Evolutionary conservation across 2,329 filamentous ascomycete species (phyloP), one percentile per base, ranked within the genome.

Genomic region (Simplicillium sp.): DNA sequence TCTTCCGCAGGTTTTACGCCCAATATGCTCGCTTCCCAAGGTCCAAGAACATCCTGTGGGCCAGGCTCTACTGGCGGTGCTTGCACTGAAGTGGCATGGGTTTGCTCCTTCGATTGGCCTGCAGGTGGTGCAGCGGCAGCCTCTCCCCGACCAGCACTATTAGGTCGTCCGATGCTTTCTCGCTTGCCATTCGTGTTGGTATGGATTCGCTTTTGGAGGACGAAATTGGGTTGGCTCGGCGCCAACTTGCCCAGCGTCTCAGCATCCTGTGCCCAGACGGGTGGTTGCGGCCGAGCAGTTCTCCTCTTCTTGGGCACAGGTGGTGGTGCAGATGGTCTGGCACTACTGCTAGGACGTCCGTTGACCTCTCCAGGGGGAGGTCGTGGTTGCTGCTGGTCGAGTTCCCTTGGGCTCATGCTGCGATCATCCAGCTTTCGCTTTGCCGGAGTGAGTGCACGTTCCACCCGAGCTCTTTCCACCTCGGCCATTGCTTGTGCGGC

Each of bases 1-100:
- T 89, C 81, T 50, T 92, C 84, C 41, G 80, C 74, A 0, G 85
- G 84, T 44, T 80, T 77, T 9, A 76, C 67, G 37, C 83, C 80
- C 2, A 79, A 82, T 36, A 94, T 81, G 29, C 80, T 77, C 17
- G 70, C 63, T 51, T 84, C 80, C 79, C 80, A 83, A 1, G 70
- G 65, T 0, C 74, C 74, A 3, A 80, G 57, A 17, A 65, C 50
- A 15, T 60, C 58, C 32, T 57, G 53, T 2, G 60, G 51, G 1
- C 50, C 53, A 34, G 59, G 39, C 33, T 62, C 50, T 41, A 45
- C 43, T 4, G 53, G 50, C 14, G 32, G n/a, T n/a, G 14, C 34
- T 36, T 6, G 5, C 11, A n/a, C 16, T 36, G 13, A 36, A 12
- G 34, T 6, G 14, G 11, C n/a, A n/a, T 13, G 16, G 4, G 7